Conservation (phyloP, 2,329 filamentous ascomycete species). For the Neocucurbitaria cava region DNA sequence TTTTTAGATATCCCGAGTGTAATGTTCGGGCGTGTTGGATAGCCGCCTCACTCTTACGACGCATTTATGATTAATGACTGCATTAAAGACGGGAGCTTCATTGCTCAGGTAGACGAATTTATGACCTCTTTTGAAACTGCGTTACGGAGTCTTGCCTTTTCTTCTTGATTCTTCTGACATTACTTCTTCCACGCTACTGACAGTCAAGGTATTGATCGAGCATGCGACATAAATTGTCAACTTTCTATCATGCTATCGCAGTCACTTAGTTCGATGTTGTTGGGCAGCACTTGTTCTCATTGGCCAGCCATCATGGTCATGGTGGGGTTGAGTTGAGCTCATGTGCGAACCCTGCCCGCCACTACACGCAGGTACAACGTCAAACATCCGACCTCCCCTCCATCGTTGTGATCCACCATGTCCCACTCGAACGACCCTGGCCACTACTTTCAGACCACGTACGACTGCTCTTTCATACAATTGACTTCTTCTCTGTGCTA, state of each 20-base stretch:
- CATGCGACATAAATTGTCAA: neutral
- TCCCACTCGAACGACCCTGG: constrained; percentile 65
- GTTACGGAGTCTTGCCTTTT: neutral
- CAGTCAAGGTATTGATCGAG: too few species aligned
- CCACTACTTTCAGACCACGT: constrained; percentile 95
- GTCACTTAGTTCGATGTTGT: too few species aligned
- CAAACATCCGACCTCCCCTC: neutral
- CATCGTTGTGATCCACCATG: constrained; percentile 28
- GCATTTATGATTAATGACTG: constrained; percentile 43
- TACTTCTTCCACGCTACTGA: neutral
- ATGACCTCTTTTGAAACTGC: constrained; percentile 11
- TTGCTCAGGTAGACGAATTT: constrained; percentile 15
- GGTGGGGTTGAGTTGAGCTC: neutral
- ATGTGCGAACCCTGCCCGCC: neutral
- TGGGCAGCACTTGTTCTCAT: neutral
- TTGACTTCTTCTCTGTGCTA: constrained; percentile 16
- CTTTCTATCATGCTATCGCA: too few species aligned
- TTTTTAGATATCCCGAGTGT: constrained; percentile 46
- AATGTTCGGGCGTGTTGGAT: constrained; percentile 39
- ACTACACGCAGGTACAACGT: neutral
- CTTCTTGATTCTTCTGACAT: neutral
- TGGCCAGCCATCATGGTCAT: neutral
- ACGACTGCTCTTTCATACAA: constrained; percentile 42
- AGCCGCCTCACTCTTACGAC: constrained; percentile 46
- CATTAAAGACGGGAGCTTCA: constrained; percentile 17